phyloP scores from a whole-genome alignment of 495 filamentous ascomycete species.

The Neurospora sp. region DNA sequence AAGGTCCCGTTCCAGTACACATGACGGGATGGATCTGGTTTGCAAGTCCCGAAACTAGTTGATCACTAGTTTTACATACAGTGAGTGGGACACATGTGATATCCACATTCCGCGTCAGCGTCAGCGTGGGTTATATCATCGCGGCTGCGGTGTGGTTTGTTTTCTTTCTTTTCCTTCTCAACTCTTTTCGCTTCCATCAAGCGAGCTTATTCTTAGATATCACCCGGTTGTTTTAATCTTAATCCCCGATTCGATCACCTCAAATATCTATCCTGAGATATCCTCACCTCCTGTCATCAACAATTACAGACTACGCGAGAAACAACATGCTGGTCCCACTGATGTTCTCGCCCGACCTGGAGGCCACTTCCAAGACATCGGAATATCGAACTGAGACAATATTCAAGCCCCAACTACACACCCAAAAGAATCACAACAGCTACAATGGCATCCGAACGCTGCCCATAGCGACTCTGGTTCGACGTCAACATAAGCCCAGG shows the following conservation, averaged over 20 bases:
- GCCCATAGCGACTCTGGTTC: constrained; percentile 6
- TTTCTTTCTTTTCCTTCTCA: not conserved
- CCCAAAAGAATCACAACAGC: constrained; percentile 17
- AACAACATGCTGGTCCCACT: not conserved
- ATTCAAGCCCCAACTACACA: constrained; percentile 20
- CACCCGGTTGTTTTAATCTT: not conserved
- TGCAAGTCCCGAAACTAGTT: not conserved
- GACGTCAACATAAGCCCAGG: not conserved
- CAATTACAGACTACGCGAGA: not conserved
- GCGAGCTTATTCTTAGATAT: not conserved
- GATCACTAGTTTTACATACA: not conserved
- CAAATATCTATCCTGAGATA: not conserved
- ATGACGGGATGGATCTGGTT: not conserved
- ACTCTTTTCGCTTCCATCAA: not conserved
- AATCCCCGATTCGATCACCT: not conserved
- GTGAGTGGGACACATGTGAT: not conserved
- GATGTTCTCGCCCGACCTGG: not conserved
- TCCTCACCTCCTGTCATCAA: not conserved
- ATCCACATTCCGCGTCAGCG: not conserved
- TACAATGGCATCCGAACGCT: constrained; percentile 19
- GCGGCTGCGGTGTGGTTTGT: not conserved
- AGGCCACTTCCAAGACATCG: not conserved
- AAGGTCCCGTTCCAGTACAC: not conserved
- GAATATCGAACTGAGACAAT: not conserved
- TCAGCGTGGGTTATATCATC: not conserved